These are phyloP conservation scores for Alloteropsis semialata DNA, from an alignment of 176 grass and related monocot genomes.

Conservation along the genomic window DNA sequence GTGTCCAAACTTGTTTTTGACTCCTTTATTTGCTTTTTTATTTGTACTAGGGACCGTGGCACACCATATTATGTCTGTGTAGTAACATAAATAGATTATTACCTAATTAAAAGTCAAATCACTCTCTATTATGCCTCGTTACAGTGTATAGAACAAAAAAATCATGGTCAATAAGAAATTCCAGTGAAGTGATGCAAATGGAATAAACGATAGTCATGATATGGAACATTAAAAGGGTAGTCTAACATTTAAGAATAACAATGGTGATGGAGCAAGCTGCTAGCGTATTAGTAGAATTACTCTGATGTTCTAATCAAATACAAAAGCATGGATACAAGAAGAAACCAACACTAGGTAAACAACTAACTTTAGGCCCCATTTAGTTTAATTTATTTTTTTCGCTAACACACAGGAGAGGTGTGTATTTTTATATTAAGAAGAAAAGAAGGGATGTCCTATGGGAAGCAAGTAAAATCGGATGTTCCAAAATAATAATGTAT, in stretches of 20 bases:
- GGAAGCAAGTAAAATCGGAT: neutral
- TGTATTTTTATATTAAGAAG: too few species aligned
- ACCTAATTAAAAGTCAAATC: neutral
- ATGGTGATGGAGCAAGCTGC: neutral
- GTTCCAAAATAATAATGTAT: neutral
- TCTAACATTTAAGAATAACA: neutral
- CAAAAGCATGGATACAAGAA: neutral
- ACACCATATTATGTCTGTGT: neutral
- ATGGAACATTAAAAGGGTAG: neutral
- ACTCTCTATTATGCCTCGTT: neutral
- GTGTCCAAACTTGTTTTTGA: neutral
- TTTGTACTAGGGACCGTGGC: neutral
- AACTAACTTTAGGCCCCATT: neutral
- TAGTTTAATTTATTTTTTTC: neutral
- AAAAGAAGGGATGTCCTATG: too few species aligned
- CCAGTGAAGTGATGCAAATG: neutral
- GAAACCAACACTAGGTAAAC: neutral
- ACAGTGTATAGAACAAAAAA: neutral
- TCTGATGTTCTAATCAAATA: neutral
- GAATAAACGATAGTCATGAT: neutral
- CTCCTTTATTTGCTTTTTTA: neutral
- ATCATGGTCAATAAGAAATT: neutral
- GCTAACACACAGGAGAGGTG: too few species aligned
- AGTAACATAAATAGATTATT: neutral
- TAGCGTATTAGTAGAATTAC: neutral